Evolutionary conservation across 2,329 filamentous ascomycete species (phyloP).

Genomic region (Calonectria naviculata): DNA sequence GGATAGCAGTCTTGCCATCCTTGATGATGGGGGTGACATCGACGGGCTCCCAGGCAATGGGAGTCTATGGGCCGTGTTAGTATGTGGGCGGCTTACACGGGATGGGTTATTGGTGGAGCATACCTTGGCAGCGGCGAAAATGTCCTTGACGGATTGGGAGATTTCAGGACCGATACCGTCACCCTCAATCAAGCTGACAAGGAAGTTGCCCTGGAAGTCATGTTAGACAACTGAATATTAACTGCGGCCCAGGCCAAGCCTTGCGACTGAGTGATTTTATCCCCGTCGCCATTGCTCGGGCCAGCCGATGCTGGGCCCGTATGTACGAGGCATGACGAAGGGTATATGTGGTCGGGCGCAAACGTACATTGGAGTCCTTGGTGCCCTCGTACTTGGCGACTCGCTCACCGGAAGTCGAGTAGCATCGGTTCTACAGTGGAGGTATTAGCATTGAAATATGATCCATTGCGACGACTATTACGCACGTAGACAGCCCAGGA

Average conservation of each 20-base stretch:
- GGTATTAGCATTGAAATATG: conserved; percentile 32
- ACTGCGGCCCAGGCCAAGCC: conserved; percentile 27
- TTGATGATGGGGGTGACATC: conserved; percentile 95
- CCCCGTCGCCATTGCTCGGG: conserved; percentile 39
- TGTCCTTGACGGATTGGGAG: conserved; percentile 97
- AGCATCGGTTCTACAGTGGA: conserved; percentile 65
- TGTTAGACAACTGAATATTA: conserved; percentile 39
- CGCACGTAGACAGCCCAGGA: conserved; percentile 51
- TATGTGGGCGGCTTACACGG: conserved; percentile 11
- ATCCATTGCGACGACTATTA: conserved; percentile 29
- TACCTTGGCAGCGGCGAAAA: conserved; percentile 95
- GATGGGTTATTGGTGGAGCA: conserved; percentile 40
- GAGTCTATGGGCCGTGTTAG: conserved; percentile 67
- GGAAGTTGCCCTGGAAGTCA: conserved; percentile 83
- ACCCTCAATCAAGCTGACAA: conserved; percentile 97
- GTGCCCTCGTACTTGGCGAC: conserved; percentile 95
- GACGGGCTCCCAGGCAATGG: conserved; percentile 96
- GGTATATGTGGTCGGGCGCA: conserved; percentile 27
- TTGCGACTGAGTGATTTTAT: conserved; percentile 56
- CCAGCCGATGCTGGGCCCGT: conserved; percentile 35
- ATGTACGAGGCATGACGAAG: background rate
- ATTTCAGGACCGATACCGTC: conserved; percentile 99
- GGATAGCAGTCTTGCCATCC: conserved; percentile 96
- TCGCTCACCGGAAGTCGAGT: conserved; percentile 72
- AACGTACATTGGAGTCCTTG: conserved; percentile 87